A percentile compares a stretch with the other conserved stretches of the same genome.
phyloP scores from a whole-genome alignment of 331 rosid genomes.

The Acacia concinna region DNA sequence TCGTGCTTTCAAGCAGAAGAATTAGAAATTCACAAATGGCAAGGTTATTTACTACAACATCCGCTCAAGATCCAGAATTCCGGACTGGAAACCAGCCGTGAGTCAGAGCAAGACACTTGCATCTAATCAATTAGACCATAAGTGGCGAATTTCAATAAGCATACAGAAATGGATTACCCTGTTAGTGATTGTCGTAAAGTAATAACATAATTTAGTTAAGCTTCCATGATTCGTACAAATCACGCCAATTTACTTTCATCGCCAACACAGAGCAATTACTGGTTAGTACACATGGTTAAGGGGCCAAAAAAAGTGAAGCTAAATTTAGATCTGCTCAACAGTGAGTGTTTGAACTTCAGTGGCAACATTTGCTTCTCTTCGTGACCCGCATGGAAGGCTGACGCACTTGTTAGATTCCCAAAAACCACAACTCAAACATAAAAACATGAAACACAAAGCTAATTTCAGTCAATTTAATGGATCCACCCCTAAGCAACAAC shows the following conservation, averaged over 20 bases:
- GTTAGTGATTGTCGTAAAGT: background rate
- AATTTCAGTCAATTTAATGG: background rate
- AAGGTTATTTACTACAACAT: slow-evolving; percentile 6
- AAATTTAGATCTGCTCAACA: slow-evolving; percentile 34
- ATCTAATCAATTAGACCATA: slow-evolving; percentile 1
- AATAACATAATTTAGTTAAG: background rate
- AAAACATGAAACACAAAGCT: background rate
- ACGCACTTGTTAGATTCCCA: slow-evolving; percentile 1
- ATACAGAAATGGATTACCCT: background rate
- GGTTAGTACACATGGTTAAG: background rate
- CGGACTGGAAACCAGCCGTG: background rate
- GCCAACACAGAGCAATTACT: slow-evolving; percentile 17
- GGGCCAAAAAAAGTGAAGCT: background rate
- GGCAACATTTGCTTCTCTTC: background rate
- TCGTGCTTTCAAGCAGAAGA: background rate
- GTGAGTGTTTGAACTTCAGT: background rate
- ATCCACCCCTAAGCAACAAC: slow-evolving; percentile 23
- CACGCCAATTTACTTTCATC: slow-evolving; percentile 3
- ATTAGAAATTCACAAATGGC: background rate
- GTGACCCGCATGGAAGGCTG: background rate
- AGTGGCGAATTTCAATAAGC: background rate
- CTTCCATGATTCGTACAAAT: slow-evolving; percentile 19
- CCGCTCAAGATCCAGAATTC: slow-evolving; percentile 32
- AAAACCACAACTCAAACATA: background rate
- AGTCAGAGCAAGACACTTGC: slow-evolving; percentile 4